Evolutionary conservation across 176 grass and related monocot species (phyloP), one percentile per base, ranked within the genome.

Genomic region (Pontederia crassipes): DNA sequence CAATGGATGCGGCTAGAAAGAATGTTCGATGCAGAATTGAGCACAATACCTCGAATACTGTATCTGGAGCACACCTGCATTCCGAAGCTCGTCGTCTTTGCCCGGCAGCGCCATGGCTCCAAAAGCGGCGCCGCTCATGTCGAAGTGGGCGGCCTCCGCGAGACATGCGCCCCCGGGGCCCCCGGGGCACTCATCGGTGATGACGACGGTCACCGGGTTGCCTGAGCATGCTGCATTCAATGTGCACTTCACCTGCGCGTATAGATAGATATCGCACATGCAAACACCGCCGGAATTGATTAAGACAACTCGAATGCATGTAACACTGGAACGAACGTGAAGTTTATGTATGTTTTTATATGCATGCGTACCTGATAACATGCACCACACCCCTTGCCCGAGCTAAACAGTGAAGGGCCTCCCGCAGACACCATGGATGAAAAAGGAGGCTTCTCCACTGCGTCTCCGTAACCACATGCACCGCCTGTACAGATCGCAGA

Each of bases 91-190:
- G 58, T 95, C 77, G 15, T 62, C 82, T 62, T 78, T 73, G 49
- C 82, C 86, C 0, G 82, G 52, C 28, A 62, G 64, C 0, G 85
- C 85, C 85, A 95, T 72, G 57, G 74, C 79, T 0, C 90, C 85
- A 52, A 95, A 95, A 59, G 85, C 82, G 40, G 82, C 86, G 18
- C 90, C 90, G 63, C 90, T 95, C 11, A 95, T 62, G 68, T 95
- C 90, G 76, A 95, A 95, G 65, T 95, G 90, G 28, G 61, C 80
- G 3, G 82, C 54, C 70, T 86, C 77, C 0, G 4, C 57, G 5
- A 74, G 50, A 55, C 79, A 95, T 10, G 12, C 0, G n/a, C 74
- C 90, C 6, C 18, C 61, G 17, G 86, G 90, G n/a, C 74, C 90
- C 6, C 18, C 61, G 17, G 86, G 90, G 15, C 80, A 92, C 46